Conservation (phyloP, 768 basidiomycete genomes). For the Phylloporus sp. region DNA sequence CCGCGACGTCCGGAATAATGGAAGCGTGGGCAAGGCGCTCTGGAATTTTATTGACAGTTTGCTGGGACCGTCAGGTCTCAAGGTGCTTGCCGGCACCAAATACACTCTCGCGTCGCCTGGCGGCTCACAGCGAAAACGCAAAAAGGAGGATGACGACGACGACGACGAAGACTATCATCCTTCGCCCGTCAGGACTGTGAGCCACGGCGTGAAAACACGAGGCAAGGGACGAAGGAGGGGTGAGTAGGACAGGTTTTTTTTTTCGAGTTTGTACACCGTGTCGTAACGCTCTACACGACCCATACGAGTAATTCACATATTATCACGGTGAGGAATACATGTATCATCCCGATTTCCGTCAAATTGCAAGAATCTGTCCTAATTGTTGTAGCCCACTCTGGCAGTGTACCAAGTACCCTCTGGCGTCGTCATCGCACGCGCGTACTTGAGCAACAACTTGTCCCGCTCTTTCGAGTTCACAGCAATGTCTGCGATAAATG, state of each 20-base stretch:
- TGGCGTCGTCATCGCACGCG: conserved; percentile 66
- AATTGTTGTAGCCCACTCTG: conserved; percentile 55
- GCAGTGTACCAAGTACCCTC: conserved; percentile 73
- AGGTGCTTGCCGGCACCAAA: conserved; percentile 27
- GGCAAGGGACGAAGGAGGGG: conserved; percentile 30
- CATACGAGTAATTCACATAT: background rate
- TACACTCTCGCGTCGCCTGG: conserved; percentile 7
- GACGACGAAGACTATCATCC: conserved; percentile 49
- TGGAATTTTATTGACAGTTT: conserved; percentile 52
- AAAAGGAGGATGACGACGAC: conserved; percentile 25
- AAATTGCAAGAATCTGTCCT: conserved; percentile 7
- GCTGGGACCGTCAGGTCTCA: conserved; percentile 30
- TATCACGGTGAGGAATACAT: background rate
- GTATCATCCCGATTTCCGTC: background rate
- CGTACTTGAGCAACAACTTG: conserved; percentile 81
- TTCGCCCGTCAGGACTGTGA: conserved; percentile 37
- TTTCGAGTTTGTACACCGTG: background rate
- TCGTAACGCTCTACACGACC: background rate
- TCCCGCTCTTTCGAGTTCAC: conserved; percentile 85
- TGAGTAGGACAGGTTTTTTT: no score
- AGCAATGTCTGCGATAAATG: conserved; percentile 78
- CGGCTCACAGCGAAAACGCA: conserved; percentile 29
- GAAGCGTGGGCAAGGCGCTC: conserved; percentile 46
- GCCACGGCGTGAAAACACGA: conserved; percentile 38
- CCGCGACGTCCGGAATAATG: conserved; percentile 63